A percentile compares a stretch with the other conserved stretches of the same genome.
phyloP scores from a whole-genome alignment of 257 asterid species.

The Dorcoceras hygrometricum region DNA sequence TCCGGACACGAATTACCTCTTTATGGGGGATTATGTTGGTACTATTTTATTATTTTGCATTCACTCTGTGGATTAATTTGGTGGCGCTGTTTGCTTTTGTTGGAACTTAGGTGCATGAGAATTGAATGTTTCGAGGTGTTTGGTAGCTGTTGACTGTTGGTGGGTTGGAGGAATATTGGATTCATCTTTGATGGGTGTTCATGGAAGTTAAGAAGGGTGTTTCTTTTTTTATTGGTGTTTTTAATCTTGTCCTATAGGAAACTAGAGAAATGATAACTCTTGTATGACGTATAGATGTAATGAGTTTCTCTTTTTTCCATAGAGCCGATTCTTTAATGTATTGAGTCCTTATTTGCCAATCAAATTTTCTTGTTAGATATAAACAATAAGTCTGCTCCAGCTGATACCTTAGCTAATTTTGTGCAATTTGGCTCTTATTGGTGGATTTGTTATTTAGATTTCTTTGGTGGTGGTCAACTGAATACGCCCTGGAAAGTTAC shows the following conservation, averaged over 20 bases:
- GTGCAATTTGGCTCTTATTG: conserved; percentile 5
- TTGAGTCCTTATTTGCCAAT: conserved; percentile 1
- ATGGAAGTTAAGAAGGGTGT: not conserved
- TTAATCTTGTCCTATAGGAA: not conserved
- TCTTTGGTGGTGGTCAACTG: not conserved
- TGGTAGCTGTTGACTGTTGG: conserved; percentile 1
- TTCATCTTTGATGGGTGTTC: not conserved
- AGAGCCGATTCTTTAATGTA: not conserved
- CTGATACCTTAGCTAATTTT: conserved; percentile 16
- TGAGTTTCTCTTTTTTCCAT: not conserved
- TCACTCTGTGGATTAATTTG: not conserved
- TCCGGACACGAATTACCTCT: conserved; percentile 87
- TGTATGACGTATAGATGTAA: not conserved
- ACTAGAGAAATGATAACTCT: not conserved
- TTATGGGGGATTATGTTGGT: conserved; percentile 96
- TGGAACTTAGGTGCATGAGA: conserved; percentile 6
- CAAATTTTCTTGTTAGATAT: conserved; percentile 17
- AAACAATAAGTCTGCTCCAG: conserved; percentile 1
- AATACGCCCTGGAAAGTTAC: too few species aligned
- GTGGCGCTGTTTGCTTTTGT: conserved; percentile 6
- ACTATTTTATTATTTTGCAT: conserved; percentile 30
- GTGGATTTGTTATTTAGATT: conserved; percentile 7
- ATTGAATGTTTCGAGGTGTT: not conserved
- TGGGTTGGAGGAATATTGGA: conserved; percentile 8
- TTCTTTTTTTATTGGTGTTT: not conserved